Base-by-base conservation (phyloP, 441 rosid species). In the Populus hybrid region DNA sequence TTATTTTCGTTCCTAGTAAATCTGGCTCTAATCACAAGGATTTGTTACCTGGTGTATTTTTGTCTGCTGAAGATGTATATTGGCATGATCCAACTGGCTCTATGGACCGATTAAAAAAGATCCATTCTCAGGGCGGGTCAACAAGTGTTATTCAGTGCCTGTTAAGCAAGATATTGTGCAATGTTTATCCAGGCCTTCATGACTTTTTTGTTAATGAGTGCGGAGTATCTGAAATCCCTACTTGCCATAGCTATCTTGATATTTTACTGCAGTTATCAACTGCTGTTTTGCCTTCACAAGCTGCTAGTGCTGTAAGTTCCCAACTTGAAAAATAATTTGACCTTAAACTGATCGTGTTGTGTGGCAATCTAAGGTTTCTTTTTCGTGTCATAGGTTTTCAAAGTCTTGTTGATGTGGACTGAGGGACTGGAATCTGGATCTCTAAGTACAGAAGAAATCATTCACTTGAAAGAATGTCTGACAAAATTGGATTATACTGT, bases 11-110 rank as follows among this genome's bases (percentile, higher is more conserved):
- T 82, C 99, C 99, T 28, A 76, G 69, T 79, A 78, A 76, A 74
- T 84, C 79, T 74, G 85, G 82, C 74, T 84, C 73, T 69, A 74
- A 87, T 88, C 88, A 79, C 30, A 91, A 88, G 71, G 90, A 88
- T 79, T 18, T 85, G 77, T 86, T 91, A 36, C 74, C 88, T 80
- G 99, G 99, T 82, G 75, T 81, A 67, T 91, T 96, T 86, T 86
- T 85, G 80, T 82, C 94, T 77, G 76, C 87, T 74, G 84, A 87
- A 75, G 97, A 96, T 78, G 94, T 92, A 42, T 91, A 81, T 84
- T 96, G 98, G 99, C 85, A 85, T 64, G 99, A 96, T 88, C 87
- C 94, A 61, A 92, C 94, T 79, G 98, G 92, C 77, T 79, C 82
- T 76, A 69, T 87, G 81, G 86, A 91, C 76, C 84, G 80, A 79